phyloP scores from a whole-genome alignment of 169 alveolate genomes.

The Plasmodium vinckei region DNA sequence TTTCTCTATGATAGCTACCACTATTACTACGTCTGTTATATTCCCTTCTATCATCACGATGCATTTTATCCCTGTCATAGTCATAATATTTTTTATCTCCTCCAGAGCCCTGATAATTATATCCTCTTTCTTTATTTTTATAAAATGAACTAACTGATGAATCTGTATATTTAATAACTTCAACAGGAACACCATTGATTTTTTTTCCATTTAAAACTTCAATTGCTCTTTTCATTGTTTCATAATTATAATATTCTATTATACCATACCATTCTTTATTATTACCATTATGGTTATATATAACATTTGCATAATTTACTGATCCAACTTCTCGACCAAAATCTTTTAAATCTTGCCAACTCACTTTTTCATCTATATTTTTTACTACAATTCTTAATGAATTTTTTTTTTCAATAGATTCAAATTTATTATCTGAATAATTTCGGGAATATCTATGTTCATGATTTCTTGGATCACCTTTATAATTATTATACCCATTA shows the following conservation, averaged over 20 bases:
- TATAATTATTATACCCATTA: constrained; percentile 63
- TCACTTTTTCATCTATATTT: constrained; percentile 88
- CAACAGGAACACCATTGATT: constrained; percentile 76
- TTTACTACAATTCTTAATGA: constrained; percentile 80
- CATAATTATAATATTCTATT: constrained; percentile 84
- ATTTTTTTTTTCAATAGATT: constrained; percentile 76
- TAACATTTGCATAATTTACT: constrained; percentile 86
- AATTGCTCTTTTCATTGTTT: constrained; percentile 83
- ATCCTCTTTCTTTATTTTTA: neutral
- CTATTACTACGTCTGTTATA: neutral
- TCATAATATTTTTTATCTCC: constrained; percentile 9
- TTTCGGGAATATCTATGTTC: constrained; percentile 29
- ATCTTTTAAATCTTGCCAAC: constrained; percentile 91
- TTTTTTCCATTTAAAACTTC: constrained; percentile 83
- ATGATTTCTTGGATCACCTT: constrained; percentile 44
- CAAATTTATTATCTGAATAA: constrained; percentile 74
- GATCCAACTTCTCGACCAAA: constrained; percentile 90
- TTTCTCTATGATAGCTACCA: neutral
- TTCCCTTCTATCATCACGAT: neutral
- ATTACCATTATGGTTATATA: constrained; percentile 81
- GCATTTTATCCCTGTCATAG: neutral
- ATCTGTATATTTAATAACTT: constrained; percentile 66
- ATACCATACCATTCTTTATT: constrained; percentile 80
- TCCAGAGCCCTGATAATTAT: neutral
- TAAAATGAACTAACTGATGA: neutral